Evolutionary conservation across 1,284 basidiomycete species (phyloP).

Genomic region (Puccinia triticina): DNA sequence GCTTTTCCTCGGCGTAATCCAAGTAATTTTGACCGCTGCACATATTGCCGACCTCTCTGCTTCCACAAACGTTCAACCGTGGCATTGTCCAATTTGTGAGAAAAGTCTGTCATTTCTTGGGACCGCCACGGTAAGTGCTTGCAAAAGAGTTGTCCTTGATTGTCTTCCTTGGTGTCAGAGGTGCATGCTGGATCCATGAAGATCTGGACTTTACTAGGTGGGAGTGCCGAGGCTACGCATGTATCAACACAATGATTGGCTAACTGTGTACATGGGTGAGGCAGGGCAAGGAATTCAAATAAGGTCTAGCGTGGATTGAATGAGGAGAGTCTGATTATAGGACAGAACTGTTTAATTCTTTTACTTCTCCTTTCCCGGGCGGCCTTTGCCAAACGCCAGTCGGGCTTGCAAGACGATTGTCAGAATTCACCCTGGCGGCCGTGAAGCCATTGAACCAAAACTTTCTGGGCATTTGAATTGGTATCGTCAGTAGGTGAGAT

Average conservation of each 20-base stretch:
- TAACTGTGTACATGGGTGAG: background rate
- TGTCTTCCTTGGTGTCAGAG: constrained; percentile 7
- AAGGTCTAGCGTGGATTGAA: too few relatives aligned
- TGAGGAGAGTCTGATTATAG: background rate
- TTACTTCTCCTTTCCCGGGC: background rate
- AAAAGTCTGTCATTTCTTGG: background rate
- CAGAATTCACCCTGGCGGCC: background rate
- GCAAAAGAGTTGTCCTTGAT: background rate
- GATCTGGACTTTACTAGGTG: background rate
- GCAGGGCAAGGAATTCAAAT: background rate
- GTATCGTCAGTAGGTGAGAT: constrained; percentile 19
- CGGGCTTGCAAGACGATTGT: background rate
- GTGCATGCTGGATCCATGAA: constrained; percentile 19
- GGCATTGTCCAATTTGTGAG: background rate
- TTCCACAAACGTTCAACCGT: background rate
- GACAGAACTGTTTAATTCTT: background rate
- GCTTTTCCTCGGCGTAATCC: background rate
- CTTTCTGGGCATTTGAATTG: background rate
- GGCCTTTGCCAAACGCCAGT: background rate
- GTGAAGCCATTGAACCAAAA: background rate
- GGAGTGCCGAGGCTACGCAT: background rate
- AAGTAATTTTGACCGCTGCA: background rate
- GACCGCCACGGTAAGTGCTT: constrained; percentile 13
- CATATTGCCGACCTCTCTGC: background rate
- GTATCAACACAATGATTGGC: background rate